Evolutionary conservation across 768 basidiomycete species (phyloP).

Genomic region (Phanerochaete carnosa): DNA sequence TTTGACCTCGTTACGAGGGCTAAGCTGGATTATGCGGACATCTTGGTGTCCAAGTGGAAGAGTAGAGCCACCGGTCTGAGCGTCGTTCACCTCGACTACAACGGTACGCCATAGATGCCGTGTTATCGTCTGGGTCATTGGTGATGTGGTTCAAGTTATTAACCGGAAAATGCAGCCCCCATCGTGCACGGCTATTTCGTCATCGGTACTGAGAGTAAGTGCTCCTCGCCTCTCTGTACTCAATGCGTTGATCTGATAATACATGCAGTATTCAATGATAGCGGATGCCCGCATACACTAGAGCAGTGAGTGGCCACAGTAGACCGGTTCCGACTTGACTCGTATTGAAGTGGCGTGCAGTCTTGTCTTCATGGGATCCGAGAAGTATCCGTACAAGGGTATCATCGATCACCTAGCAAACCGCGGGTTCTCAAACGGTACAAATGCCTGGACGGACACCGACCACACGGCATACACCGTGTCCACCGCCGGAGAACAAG

Average conservation of each 20-base stretch:
- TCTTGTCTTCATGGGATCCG: slow-evolving; percentile 92
- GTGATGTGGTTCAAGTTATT: slow-evolving; percentile 11
- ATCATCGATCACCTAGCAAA: slow-evolving; percentile 94
- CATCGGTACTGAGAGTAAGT: slow-evolving; percentile 83
- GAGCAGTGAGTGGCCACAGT: slow-evolving; percentile 70
- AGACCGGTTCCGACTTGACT: background rate
- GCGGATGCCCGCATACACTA: slow-evolving; percentile 92
- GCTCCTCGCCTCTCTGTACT: slow-evolving; percentile 1
- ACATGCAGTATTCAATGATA: slow-evolving; percentile 82
- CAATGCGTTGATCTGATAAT: slow-evolving; percentile 1
- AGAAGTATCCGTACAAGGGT: slow-evolving; percentile 95
- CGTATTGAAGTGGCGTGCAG: slow-evolving; percentile 32
- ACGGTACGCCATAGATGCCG: slow-evolving; percentile 49
- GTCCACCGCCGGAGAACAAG: slow-evolving; percentile 91
- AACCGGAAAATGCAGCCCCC: slow-evolving; percentile 51
- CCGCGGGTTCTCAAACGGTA: slow-evolving; percentile 86
- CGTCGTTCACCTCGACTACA: slow-evolving; percentile 88
- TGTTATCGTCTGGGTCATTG: slow-evolving; percentile 1
- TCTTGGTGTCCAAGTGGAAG: slow-evolving; percentile 83
- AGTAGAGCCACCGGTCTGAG: slow-evolving; percentile 85
- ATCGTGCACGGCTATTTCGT: slow-evolving; percentile 91
- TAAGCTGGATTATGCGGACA: slow-evolving; percentile 76
- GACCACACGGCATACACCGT: slow-evolving; percentile 96
- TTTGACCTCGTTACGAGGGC: slow-evolving; percentile 80
- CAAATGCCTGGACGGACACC: slow-evolving; percentile 97